Base-by-base conservation (phyloP, 2,329 filamentous ascomycete genomes). In the Pseudogymnoascus sp. region DNA sequence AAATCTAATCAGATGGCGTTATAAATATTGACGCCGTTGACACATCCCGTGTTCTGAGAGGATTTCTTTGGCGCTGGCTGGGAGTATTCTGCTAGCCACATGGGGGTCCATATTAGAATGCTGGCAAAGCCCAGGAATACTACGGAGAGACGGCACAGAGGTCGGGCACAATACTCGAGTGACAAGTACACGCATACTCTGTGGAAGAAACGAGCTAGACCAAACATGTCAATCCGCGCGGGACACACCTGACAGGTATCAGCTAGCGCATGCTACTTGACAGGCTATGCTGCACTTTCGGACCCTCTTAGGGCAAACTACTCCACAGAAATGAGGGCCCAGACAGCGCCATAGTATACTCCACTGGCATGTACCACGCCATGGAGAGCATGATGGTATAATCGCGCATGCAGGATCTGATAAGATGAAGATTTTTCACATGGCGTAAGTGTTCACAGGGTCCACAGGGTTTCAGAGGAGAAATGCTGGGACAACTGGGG, bases 1-100 rank as follows among this genome's bases (percentile, higher is more conserved):
- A 54, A 54, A 54, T 54, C 44, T 54, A 54, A 54, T 54, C 44
- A 54, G 44, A 33, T 54, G 44, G 44, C 8, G 44, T 54, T 31
- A 54, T 54, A 54, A 54, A 54, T 54, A 54, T 33, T 31, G 26
- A 7, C 2, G 26, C 26, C 44, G 11, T 54, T 33, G 44, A 54
- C 44, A 50, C 44, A 54, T 54, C 26, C 31, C 44, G 44, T 54
- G 44, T 26, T 31, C 44, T 33, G 8, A 5, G 26, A n/a, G 4
- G 4, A 6, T 31, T 54, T 6, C 17, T 54, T 11, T 50, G 44
- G 44, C 26, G n/a, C 15, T 31, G 24, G 44, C 21, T 50, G 24
- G 24, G 26, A 29, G n/a, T 31, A 31, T 31, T 50, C 4, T n/a
- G 26, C 24, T 8, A 50, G 44, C 44, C 44, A 50, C 44, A 50